A percentile compares a stretch with the other conserved stretches of the same genome.
Conservation (phyloP, 108 stramenopile genomes). For the Cyclotella kingstonii region DNA sequence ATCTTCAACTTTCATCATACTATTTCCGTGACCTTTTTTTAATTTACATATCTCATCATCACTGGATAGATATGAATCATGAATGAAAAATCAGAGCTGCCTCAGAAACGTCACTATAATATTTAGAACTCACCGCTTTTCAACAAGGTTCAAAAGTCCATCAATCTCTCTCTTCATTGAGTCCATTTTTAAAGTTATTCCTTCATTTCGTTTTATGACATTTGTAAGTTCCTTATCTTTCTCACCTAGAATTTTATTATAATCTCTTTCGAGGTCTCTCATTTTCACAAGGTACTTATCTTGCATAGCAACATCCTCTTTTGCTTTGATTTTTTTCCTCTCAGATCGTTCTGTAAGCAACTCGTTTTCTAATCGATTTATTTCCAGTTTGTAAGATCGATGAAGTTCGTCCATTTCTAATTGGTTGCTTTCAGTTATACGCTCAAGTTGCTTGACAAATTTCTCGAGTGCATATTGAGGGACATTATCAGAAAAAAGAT, state of each 20-base stretch:
- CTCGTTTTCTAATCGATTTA: slow-evolving; percentile 31
- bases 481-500: background rate
- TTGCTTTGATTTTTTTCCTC: slow-evolving; percentile 40
- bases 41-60: slow-evolving; percentile 45
- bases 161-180: slow-evolving; percentile 60
- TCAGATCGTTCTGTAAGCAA: slow-evolving; percentile 17
- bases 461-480: slow-evolving; percentile 56
- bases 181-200: slow-evolving; percentile 49
- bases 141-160: slow-evolving; percentile 54
- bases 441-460: slow-evolving; percentile 74
- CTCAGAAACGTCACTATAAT: background rate
- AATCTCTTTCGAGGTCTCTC: slow-evolving; percentile 44
- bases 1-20: slow-evolving; percentile 37
- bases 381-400: slow-evolving; percentile 41
- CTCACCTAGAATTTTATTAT: slow-evolving; percentile 21
- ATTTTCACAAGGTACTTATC: slow-evolving; percentile 49
- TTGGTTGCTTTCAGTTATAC: slow-evolving; percentile 73
- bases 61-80: background rate
- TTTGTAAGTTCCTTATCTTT: slow-evolving; percentile 43
- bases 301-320: slow-evolving; percentile 39
- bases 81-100: background rate
- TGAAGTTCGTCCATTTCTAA: slow-evolving; percentile 56
- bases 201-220: slow-evolving; percentile 44
- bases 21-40: slow-evolving; percentile 41
- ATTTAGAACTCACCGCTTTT: slow-evolving; percentile 41